phyloP scores from a whole-genome alignment of 768 basidiomycete species.

The Naematelia aurantialba region DNA sequence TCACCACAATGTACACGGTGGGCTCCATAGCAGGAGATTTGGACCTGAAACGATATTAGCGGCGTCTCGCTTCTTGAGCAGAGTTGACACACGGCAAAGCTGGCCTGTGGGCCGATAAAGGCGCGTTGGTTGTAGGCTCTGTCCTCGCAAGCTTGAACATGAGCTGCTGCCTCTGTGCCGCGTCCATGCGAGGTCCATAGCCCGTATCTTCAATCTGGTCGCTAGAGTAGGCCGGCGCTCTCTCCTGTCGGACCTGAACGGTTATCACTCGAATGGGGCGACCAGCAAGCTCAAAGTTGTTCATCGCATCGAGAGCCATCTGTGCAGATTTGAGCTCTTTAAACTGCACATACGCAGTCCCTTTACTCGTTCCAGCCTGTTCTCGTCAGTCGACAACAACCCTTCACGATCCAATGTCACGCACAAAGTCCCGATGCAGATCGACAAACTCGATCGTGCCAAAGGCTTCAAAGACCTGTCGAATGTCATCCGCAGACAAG shows the following conservation, averaged over 20 bases:
- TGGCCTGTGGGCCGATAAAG: conserved; percentile 3
- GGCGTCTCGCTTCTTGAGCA: not conserved
- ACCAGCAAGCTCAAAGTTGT: conserved; percentile 95
- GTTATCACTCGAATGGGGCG: conserved; percentile 64
- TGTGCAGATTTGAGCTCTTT: conserved; percentile 88
- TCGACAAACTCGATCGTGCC: conserved; percentile 98
- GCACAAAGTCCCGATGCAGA: conserved; percentile 56
- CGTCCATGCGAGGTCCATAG: conserved; percentile 80
- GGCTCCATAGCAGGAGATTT: conserved; percentile 72
- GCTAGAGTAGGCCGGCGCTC: conserved; percentile 18
- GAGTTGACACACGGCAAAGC: conserved; percentile 17
- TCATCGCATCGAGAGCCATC: conserved; percentile 98
- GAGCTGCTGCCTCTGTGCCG: conserved; percentile 95
- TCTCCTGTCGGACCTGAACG: conserved; percentile 23
- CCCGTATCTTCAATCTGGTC: conserved; percentile 73
- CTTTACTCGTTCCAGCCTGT: conserved; percentile 86
- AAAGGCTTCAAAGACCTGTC: conserved; percentile 98
- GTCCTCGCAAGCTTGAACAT: conserved; percentile 99
- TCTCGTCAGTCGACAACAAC: not conserved
- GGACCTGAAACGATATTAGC: conserved; percentile 53
- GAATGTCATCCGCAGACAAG: conserved; percentile 93
- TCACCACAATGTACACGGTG: conserved; percentile 72
- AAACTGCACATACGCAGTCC: conserved; percentile 98
- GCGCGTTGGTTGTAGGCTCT: conserved; percentile 33
- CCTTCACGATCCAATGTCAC: conserved; percentile 7